These are phyloP conservation scores for Clausena lansium DNA, from an alignment of 345 rosid species.

Conservation along the genomic window DNA sequence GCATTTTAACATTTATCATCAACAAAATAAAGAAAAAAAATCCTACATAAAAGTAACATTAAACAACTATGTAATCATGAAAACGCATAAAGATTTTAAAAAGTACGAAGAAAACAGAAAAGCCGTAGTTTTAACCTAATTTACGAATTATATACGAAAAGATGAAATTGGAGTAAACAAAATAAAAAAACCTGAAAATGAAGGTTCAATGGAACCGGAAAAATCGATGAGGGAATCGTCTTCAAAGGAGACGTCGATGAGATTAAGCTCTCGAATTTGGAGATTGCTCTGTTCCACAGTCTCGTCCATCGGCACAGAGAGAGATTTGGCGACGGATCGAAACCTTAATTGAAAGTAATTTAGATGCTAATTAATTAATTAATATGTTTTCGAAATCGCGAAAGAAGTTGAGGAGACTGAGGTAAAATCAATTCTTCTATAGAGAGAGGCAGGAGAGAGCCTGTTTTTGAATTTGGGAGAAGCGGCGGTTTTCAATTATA, in stretches of 20 bases:
- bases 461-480: conserved; percentile 51
- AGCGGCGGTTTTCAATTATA: conserved; percentile 43
- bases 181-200: conserved; percentile 37
- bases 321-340: conserved; percentile 15
- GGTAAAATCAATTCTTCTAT: neutral
- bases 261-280: conserved; percentile 47
- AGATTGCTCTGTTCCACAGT: conserved; percentile 34
- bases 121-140: neutral
- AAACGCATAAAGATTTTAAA: neutral
- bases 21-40: neutral
- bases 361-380: neutral
- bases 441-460: neutral
- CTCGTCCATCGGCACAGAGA: conserved; percentile 45
- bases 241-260: conserved; percentile 79
- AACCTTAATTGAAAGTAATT: neutral
- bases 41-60: neutral
- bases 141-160: neutral
- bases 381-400: neutral
- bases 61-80: neutral
- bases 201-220: conserved; percentile 21
- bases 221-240: conserved; percentile 73
- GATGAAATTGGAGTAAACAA: neutral
- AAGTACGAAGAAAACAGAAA: neutral
- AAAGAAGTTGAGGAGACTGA: neutral
- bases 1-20: neutral